These are phyloP conservation scores for Lodderomyces beijingensis DNA, from an alignment of 1,139 yeast species.

Conservation along the genomic window DNA sequence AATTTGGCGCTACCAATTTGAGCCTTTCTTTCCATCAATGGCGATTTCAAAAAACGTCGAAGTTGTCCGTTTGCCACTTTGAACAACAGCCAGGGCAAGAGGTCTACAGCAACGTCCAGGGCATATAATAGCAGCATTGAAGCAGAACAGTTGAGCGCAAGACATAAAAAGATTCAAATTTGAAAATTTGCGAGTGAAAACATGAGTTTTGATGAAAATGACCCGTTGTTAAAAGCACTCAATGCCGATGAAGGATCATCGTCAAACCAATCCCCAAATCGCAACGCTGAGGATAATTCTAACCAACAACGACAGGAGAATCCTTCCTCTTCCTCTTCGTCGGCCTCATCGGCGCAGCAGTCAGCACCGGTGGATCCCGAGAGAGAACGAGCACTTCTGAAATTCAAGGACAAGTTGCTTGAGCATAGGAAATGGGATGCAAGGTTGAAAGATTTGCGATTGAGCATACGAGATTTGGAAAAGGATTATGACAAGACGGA, in stretches of 20 bases:
- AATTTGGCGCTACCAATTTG: not conserved
- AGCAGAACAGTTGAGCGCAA: too few species aligned
- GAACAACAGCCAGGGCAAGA: too few species aligned
- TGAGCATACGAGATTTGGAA: conserved; percentile 80
- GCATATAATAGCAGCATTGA: too few species aligned
- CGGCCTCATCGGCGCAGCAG: conserved; percentile 17
- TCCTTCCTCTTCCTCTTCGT: not conserved
- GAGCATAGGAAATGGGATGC: conserved; percentile 97
- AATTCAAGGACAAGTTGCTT: conserved; percentile 78
- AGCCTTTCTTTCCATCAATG: too few species aligned
- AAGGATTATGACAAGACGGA: conserved; percentile 89
- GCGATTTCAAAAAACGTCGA: not conserved
- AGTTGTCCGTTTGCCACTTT: too few species aligned
- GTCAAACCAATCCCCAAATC: conserved; percentile 8
- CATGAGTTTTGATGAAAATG: conserved; percentile 64
- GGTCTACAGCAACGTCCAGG: too few species aligned
- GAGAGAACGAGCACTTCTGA: conserved; percentile 72
- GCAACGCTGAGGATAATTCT: not conserved
- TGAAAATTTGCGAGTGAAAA: too few species aligned
- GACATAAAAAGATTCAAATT: too few species aligned
- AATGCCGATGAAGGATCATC: conserved; percentile 34
- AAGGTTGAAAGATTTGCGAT: conserved; percentile 76
- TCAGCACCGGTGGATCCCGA: conserved; percentile 66
- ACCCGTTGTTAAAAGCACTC: conserved; percentile 71
- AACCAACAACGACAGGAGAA: conserved; percentile 3